Base-by-base conservation (phyloP, 371 early-diverging fungal species). In the Dichotomocladium elegans region DNA sequence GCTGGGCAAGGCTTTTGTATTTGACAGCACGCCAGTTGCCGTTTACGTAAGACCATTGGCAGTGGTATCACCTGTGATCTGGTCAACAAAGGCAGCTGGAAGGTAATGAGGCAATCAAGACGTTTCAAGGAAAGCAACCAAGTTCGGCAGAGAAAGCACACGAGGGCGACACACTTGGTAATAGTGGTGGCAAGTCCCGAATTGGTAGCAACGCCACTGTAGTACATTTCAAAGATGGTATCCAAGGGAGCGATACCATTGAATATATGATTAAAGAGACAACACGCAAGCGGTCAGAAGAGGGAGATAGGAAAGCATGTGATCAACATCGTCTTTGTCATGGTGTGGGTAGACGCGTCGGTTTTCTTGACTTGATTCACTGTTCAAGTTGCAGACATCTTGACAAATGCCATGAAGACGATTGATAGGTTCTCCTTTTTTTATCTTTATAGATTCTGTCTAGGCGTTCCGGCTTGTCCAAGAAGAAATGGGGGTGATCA, bases 221-320 rank as follows among this genome's bases (percentile, higher is more conserved):
- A 83, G 88, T 89, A 93, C 41, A 89, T 78, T 44, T 77, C 74
- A 64, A 73, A 89, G 31, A 93, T 85, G 31, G 68, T 53, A 25
- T 66, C 53, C 24, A 92, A 58, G 2, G 94, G 94, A n/a, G 94
- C 94, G 41, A 92, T 79, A 29, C 91, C 92, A 60, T 94, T 94
- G 51, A 92, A 84, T 9, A 94, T 90, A 65, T 94, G 93, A 64
- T 94, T 94, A 40, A 70, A 94, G 92, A 41, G 92, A 93, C 15
- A 91, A 84, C 47, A 90, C 82, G 55, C 84, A 77, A n/a, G 94
- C 88, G 8, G 94, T 91, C 44, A 90, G 63, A 56, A 94, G 79
- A 68, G 93, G 94, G 29, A 94, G 76, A 66, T 89, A 86, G 7
- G 88, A 85, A 77, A 88, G 94, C 51, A 94, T 79, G 47, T 83